Conservation (phyloP, 768 basidiomycete species). For the Melanogaster broomeanus region DNA sequence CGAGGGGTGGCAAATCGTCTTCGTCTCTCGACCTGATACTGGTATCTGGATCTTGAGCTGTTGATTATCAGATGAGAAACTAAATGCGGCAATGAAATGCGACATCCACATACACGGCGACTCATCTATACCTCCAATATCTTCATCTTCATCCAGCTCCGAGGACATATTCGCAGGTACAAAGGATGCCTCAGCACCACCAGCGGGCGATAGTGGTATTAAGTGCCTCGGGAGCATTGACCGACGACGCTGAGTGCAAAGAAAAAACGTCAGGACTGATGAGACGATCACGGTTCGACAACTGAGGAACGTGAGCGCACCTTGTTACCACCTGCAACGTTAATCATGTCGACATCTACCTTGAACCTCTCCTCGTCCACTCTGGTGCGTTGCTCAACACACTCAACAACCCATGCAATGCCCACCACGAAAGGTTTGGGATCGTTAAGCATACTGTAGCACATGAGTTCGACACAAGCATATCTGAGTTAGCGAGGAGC, state of each 20-base stretch:
- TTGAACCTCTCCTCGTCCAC: constrained; percentile 68
- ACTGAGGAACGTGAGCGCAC: constrained; percentile 35
- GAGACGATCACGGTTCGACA: neutral
- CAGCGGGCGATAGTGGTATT: constrained; percentile 31
- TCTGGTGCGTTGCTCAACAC: constrained; percentile 63
- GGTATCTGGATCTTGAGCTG: constrained; percentile 26
- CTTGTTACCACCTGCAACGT: constrained; percentile 64
- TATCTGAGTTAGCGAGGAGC: neutral
- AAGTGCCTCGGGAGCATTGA: constrained; percentile 72
- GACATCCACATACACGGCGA: constrained; percentile 23
- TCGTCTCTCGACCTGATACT: constrained; percentile 41
- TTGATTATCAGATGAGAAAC: constrained; percentile 3
- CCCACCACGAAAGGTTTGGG: constrained; percentile 76
- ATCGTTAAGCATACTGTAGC: constrained; percentile 57
- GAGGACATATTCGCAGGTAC: constrained; percentile 19
- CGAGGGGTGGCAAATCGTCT: constrained; percentile 66
- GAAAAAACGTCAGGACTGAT: neutral
- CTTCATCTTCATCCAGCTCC: constrained; percentile 29
- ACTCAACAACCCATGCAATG: constrained; percentile 89
- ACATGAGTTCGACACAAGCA: neutral
- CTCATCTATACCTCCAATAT: constrained; percentile 25
- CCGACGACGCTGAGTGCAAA: constrained; percentile 58
- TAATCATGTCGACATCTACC: constrained; percentile 59
- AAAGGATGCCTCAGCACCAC: constrained; percentile 3
- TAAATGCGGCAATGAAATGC: constrained; percentile 5